Evolutionary conservation across 176 grass and related monocot species (phyloP), one percentile per base, ranked within the genome.

Genomic region (Zea mays): DNA sequence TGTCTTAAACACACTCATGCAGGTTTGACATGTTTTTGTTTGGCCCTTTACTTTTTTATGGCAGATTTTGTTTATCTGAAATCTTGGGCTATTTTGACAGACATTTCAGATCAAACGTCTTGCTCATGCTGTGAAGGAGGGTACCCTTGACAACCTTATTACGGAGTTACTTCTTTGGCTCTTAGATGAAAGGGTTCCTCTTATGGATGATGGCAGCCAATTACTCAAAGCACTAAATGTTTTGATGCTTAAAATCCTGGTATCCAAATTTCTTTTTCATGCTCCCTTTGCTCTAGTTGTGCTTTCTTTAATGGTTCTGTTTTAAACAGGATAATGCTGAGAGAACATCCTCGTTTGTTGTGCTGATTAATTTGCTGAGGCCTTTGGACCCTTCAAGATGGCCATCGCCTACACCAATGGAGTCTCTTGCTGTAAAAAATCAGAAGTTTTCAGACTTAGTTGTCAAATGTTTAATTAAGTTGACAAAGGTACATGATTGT

Each of bases 171-270:
- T 99, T 45, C 96, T 99, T 60, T 99, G 96, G 96, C 96, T 99
- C 83, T 93, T 99, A 62, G 96, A 99, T 72, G 96, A 99, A 79
- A 92, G 96, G 21, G 96, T 99, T 77, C 90, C 96, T 81, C 87
- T 90, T 75, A 99, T 99, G 96, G 96, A 99, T 71, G 96, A 99
- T 87, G 96, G 96, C 33, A 99, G 96, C 71, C 96, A 99, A 77
- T 82, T 99, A 60, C 83, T 99, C 14, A 99, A 99, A 73, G 96
- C 96, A 77, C 82, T 99, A 15, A 99, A 99, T 73, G 96, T 99
- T 68, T 90, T 99, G 8, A 99, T 99, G 96, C 96, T 99, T 85
- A 99, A 99, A 88, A 99, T 99, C 64, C 76, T 99, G 90, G 96
- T 99, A 13, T 71, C 61, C 85, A 67, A 72, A 42, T 79, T 48